Evolutionary conservation across 2,329 filamentous ascomycete species (phyloP).

Genomic region (Colletotrichum sp.): DNA sequence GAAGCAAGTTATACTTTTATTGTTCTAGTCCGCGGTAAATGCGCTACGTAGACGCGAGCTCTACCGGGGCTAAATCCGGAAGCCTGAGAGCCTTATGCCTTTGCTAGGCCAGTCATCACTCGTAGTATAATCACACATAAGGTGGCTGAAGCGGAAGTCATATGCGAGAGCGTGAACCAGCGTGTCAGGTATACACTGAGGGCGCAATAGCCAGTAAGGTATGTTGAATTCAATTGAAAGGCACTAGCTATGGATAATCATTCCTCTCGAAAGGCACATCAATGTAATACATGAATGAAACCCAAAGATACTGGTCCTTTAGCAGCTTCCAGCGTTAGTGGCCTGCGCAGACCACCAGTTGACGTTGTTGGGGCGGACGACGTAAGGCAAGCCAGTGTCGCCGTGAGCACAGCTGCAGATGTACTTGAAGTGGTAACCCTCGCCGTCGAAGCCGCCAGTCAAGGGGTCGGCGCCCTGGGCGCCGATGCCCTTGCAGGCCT

Average conservation of each 20-base stretch:
- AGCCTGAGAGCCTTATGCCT: too few species aligned
- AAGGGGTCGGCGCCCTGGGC: not conserved
- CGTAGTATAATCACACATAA: too few species aligned
- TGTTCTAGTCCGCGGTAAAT: too few species aligned
- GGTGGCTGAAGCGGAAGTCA: too few species aligned
- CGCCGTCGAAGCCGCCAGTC: not conserved
- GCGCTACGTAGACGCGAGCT: too few species aligned
- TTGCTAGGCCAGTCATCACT: too few species aligned
- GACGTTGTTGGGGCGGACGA: not conserved
- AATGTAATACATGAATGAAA: accelerated
- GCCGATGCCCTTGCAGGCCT: not conserved
- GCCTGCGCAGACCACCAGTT: not conserved
- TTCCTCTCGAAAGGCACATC: not conserved
- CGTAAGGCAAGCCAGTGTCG: not conserved
- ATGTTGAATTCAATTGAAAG: not conserved
- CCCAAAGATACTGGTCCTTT: not conserved
- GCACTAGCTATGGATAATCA: not conserved
- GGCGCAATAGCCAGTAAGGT: too few species aligned
- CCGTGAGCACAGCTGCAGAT: not conserved
- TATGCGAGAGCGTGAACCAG: too few species aligned
- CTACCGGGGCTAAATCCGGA: too few species aligned
- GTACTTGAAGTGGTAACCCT: not conserved
- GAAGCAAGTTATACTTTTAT: too few species aligned
- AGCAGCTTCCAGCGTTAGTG: not conserved
- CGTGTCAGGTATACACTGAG: too few species aligned